Evolutionary conservation across 768 basidiomycete genomes (phyloP), one percentile per base, ranked within the genome.

Genomic region (Dictyophora rubrovolvata): DNA sequence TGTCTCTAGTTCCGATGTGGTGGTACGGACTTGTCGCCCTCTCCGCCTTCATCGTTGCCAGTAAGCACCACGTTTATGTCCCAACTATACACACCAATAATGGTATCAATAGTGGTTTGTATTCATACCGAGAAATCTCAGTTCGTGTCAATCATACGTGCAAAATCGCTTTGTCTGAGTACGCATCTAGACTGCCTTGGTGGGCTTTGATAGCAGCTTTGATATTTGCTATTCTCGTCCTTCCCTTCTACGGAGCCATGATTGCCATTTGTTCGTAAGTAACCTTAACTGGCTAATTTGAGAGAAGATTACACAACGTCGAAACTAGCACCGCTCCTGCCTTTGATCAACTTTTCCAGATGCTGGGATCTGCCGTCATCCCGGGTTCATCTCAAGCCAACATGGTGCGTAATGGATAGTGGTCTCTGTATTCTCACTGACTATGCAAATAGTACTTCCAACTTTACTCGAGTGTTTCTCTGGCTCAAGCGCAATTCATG

Each of bases 141-240:
- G 50, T 51, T 51, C 21, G 50, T 51, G 28, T 10, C 9, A 4
- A 51, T 20, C 8, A 4, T 51, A 51, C 28, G 3, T 11, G 1
- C 28, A 3, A 8, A 3, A 16, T 34, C 4, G 2, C 20, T 42
- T 42, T 51, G 2, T 3, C 21, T 51, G 47, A 48, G n/a, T 9
- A 3, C 21, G 21, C 21, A 48, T 48, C 47, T 48, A n/a, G 50
- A 0, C 74, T 85, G 14, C 79, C 82, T 5, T 79, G 77, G 77
- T 83, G 79, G 76, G 79, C 79, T 1, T 84, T 78, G 65, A 75
- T 85, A 34, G 66, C 81, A 51, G 80, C 83, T 0, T 67, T 85
- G 20, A 64, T 79, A 11, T 66, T 81, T 11, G 81, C 81, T 23
- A 71, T 73, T 73, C 63, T 51, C 16, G 28, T 51, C 28, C 50